These are phyloP conservation scores for Botryotinia narcissicola DNA, from an alignment of 2,329 filamentous ascomycete species.

Conservation along the genomic window DNA sequence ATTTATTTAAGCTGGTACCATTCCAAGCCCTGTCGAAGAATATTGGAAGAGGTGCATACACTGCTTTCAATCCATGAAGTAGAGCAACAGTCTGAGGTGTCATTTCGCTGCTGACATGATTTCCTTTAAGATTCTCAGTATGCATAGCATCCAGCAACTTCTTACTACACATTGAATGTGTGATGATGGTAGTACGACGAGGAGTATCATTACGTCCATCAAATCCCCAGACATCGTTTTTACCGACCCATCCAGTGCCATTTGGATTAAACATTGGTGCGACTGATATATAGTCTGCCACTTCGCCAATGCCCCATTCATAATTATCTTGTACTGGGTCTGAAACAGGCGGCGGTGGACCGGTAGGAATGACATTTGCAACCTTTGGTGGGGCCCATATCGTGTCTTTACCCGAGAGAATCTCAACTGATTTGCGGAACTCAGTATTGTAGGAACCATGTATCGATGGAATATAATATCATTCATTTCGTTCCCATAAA, in stretches of 20 bases:
- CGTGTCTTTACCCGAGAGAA: constrained; percentile 32
- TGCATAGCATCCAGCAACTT: constrained; percentile 74
- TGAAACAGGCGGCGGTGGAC: constrained; percentile 59
- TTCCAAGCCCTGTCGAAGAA: constrained; percentile 75
- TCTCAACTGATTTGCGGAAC: constrained; percentile 63
- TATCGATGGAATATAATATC: constrained; percentile 68
- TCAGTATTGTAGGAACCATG: constrained; percentile 66
- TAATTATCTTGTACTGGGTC: constrained; percentile 64
- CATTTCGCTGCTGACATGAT: constrained; percentile 80
- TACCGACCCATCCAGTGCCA: constrained; percentile 70
- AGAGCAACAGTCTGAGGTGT: constrained; percentile 70
- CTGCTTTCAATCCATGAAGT: constrained; percentile 75
- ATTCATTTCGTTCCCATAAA: constrained; percentile 70
- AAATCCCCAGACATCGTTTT: constrained; percentile 59
- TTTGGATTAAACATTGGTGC: constrained; percentile 77
- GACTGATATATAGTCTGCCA: constrained; percentile 63
- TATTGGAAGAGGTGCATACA: constrained; percentile 75
- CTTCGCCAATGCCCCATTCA: constrained; percentile 73
- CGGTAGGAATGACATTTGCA: constrained; percentile 59
- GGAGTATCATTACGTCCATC: constrained; percentile 41
- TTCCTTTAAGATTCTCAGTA: constrained; percentile 68
- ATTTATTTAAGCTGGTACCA: constrained; percentile 51
- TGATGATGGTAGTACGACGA: constrained; percentile 70
- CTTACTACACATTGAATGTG: constrained; percentile 70
- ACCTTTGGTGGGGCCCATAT: constrained; percentile 63